Base-by-base conservation (phyloP, 148 eudicot genomes). In the Camellia lanceoleosa region DNA sequence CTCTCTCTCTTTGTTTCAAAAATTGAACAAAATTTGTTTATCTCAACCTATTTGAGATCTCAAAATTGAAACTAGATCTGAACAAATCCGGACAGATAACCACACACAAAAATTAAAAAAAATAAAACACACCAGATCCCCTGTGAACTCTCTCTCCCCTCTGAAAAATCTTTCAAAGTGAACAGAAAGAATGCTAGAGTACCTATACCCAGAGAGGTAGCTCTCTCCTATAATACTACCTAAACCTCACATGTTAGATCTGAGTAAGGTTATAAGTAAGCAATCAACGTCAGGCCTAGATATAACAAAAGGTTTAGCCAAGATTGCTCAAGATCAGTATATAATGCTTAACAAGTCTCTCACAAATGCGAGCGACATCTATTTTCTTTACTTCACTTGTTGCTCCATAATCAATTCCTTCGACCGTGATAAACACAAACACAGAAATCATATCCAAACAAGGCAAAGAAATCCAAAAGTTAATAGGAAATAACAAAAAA, bases 311-410 rank as follows among this genome's bases (percentile, higher is more conserved):
- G 78, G 83, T 78, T 90, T 90, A 93, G 75, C 97, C 98, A 80
- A 96, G 87, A 80, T 96, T 93, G 89, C 95, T 92, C 20, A 96
- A 66, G 60, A 92, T 87, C 49, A 96, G 97, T 61, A 96, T 92
- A 80, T 86, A 89, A 30, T 90, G 98, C 80, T 92, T 90, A 88
- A 93, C 97, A 80, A 96, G 98, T 86, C 95, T 92, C 84, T 96
- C 97, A 62, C 88, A 89, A 46, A 96, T 89, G 80, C 92, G 91
- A 82, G 84, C 80, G 76, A 93, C 93, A 84, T 96, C 95, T 69
- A 96, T 88, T 88, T 93, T 96, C 90, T 92, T 96, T 43, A 96
- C 98, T 89, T 92, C 97, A 68, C 97, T 97, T 11, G 98, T 95
- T 59, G 97, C 92, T 81, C 86, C 97, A 85, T 85, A 95, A 89